Conservation (phyloP, 1,139 yeast species). For the Candida mesenterica region DNA sequence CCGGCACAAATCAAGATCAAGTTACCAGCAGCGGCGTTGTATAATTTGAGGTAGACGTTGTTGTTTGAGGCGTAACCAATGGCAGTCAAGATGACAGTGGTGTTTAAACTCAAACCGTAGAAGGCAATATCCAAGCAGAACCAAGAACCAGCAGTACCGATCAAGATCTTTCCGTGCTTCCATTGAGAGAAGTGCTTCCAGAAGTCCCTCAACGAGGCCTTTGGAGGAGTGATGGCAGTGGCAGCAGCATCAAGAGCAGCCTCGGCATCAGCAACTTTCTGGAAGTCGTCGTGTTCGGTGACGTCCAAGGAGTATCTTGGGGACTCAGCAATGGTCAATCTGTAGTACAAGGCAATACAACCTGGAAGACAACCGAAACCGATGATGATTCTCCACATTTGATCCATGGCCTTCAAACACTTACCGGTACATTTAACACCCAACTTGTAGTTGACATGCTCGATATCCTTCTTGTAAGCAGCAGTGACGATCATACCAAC, state of each 20-base stretch:
- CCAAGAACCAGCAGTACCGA: slow-evolving; percentile 98
- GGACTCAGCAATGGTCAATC: slow-evolving; percentile 90
- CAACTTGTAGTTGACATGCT: slow-evolving; percentile 46
- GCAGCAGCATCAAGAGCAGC: slow-evolving; percentile 45
- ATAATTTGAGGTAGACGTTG: slow-evolving; percentile 61
- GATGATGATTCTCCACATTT: slow-evolving; percentile 87
- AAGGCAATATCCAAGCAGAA: slow-evolving; percentile 92
- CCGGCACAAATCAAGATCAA: slow-evolving; percentile 87
- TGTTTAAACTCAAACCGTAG: slow-evolving; percentile 82
- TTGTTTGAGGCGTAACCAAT: slow-evolving; percentile 63
- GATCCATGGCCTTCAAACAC: slow-evolving; percentile 76
- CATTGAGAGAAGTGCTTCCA: slow-evolving; percentile 74
- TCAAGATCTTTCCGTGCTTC: slow-evolving; percentile 77
- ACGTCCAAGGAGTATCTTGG: slow-evolving; percentile 85
- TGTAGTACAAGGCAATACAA: slow-evolving; percentile 72
- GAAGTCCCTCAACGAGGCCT: slow-evolving; percentile 61
- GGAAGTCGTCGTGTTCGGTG: slow-evolving; percentile 50
- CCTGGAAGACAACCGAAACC: slow-evolving; percentile 93
- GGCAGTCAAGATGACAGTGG: slow-evolving; percentile 76
- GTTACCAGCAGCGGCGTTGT: slow-evolving; percentile 83
- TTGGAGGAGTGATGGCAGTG: slow-evolving; percentile 48
- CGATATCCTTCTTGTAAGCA: slow-evolving; percentile 62
- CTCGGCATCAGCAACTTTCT: slow-evolving; percentile 53
- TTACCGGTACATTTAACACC: slow-evolving; percentile 51
- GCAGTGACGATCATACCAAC: slow-evolving; percentile 70